Evolutionary conservation across 2,329 filamentous ascomycete genomes (phyloP).

Genomic region (Colletotrichum sp.): DNA sequence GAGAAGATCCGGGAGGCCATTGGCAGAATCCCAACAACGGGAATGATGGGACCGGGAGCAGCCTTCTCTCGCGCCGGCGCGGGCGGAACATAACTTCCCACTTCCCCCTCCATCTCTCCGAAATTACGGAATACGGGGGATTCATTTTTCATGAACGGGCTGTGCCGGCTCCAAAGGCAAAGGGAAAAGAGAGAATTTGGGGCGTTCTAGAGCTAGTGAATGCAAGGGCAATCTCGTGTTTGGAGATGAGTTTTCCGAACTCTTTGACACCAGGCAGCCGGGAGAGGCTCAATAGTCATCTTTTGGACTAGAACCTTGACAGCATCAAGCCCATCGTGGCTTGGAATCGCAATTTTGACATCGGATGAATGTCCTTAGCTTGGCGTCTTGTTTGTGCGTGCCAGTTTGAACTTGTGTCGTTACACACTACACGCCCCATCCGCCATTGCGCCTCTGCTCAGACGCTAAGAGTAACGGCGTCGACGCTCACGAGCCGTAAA

Average conservation of each 20-base stretch:
- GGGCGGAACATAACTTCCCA: neutral
- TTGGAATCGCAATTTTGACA: slow-evolving; percentile 7
- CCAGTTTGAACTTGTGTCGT: neutral
- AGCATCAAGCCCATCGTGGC: neutral
- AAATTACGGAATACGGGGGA: neutral
- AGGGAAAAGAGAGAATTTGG: neutral
- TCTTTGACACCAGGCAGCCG: neutral
- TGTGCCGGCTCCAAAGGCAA: neutral
- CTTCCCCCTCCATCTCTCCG: neutral
- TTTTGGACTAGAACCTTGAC: neutral
- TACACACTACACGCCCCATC: neutral
- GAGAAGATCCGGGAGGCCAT: neutral
- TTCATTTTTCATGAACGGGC: neutral
- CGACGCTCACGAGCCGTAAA: neutral
- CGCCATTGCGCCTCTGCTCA: neutral
- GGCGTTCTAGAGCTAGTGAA: neutral
- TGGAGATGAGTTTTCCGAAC: neutral
- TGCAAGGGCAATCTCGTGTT: neutral
- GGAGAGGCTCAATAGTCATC: slow-evolving; percentile 4
- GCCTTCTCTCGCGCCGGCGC: neutral
- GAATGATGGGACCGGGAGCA: neutral
- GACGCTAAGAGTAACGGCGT: neutral
- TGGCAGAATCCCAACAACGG: neutral
- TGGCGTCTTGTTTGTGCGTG: neutral
- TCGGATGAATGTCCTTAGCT: neutral